Conservation (phyloP, 225 moss, liverwort and hornwort species). For the Rhytidiadelphus loreus region DNA sequence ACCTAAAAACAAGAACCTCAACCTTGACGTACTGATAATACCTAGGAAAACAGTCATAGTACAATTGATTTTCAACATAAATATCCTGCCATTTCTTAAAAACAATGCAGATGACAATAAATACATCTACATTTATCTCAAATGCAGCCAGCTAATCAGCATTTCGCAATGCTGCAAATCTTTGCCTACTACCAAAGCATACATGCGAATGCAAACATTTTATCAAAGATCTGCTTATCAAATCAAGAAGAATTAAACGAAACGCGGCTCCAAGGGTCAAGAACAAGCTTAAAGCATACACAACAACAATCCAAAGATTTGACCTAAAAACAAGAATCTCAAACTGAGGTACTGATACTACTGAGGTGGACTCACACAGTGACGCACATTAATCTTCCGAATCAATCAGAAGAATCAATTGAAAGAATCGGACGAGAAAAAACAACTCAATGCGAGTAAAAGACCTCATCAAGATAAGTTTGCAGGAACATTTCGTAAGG, state of each 20-base stretch:
- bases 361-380: background rate
- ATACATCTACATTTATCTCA: background rate
- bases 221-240: background rate
- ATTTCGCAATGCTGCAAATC: background rate
- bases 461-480: background rate
- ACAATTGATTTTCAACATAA: background rate
- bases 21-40: background rate
- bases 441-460: background rate
- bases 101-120: background rate
- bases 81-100: background rate
- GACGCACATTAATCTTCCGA: background rate
- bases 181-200: background rate
- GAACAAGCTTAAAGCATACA: background rate
- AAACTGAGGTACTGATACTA: background rate
- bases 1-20: constrained; percentile 7
- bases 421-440: background rate
- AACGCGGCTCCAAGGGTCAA: background rate
- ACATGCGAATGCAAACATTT: background rate
- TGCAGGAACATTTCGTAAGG: background rate
- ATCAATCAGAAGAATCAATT: background rate
- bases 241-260: background rate
- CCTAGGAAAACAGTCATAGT: background rate
- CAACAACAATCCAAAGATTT: background rate
- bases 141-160: background rate
- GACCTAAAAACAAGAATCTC: background rate